A percentile compares a stretch with the other conserved stretches of the same genome.
These are phyloP conservation scores for Alternaria gansuensis DNA, from an alignment of 2,329 filamentous ascomycete species.

Conservation along the genomic window DNA sequence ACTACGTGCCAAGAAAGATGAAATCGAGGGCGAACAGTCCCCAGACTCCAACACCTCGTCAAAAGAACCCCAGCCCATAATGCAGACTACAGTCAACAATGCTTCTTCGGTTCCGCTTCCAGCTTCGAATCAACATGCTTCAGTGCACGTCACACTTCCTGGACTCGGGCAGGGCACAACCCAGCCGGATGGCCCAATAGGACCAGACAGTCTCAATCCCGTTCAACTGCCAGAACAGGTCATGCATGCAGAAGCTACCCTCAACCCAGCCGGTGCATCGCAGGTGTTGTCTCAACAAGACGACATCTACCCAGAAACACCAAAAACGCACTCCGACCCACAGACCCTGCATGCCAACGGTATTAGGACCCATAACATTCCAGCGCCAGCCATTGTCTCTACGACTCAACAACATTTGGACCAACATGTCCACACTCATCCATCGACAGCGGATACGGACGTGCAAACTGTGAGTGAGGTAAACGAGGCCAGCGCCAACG, in stretches of 20 bases:
- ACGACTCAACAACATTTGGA: constrained; percentile 41
- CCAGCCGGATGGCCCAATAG: not conserved
- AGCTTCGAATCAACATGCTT: constrained; percentile 4
- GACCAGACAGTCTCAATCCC: not conserved
- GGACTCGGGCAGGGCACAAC: constrained; percentile 23
- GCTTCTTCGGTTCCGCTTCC: not conserved
- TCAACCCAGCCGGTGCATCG: not conserved
- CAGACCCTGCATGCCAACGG: not conserved
- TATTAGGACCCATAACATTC: constrained; percentile 4
- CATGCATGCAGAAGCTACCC: not conserved
- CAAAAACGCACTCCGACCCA: not conserved
- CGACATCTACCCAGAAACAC: not conserved
- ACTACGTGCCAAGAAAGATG: constrained; percentile 55
- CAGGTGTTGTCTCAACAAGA: not conserved
- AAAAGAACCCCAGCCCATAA: not conserved
- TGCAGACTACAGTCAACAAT: not conserved
- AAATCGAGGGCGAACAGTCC: constrained; percentile 45
- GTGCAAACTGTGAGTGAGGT: not conserved
- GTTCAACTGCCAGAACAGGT: not conserved
- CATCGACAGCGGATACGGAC: not conserved
- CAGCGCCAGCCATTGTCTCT: constrained; percentile 39
- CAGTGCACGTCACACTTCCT: constrained; percentile 20
- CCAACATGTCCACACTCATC: not conserved
- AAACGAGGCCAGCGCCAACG: not conserved
- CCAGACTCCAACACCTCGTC: constrained; percentile 14